Conservation (phyloP, 805 yeast genomes). For the Kregervanrija pseudodelftensis region DNA sequence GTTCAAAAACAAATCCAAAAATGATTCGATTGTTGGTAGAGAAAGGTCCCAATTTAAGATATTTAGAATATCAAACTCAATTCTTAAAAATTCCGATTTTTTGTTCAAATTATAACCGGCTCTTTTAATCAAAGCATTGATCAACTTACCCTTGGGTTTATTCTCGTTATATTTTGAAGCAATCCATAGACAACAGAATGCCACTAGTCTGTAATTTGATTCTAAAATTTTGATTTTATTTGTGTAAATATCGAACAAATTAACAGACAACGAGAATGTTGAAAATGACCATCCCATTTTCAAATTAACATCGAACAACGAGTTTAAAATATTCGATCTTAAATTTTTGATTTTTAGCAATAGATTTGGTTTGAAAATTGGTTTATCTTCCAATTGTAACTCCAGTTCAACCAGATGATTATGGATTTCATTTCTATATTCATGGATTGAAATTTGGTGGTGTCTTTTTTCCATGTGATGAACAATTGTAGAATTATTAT, state of each 20-base stretch:
- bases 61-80: slow-evolving; percentile 63
- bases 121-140: slow-evolving; percentile 24
- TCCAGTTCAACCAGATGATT: slow-evolving; percentile 20
- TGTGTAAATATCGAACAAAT: slow-evolving; percentile 33
- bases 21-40: slow-evolving; percentile 55
- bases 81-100: slow-evolving; percentile 39
- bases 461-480: slow-evolving; percentile 23
- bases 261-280: slow-evolving; percentile 32
- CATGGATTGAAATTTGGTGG: slow-evolving; percentile 21
- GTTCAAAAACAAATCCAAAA: slow-evolving; percentile 47
- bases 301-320: slow-evolving; percentile 25
- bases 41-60: slow-evolving; percentile 59
- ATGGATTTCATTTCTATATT: slow-evolving; percentile 24
- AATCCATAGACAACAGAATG: slow-evolving; percentile 40
- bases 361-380: slow-evolving; percentile 17
- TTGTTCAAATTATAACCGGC: slow-evolving; percentile 23
- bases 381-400: slow-evolving; percentile 24
- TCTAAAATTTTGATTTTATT: slow-evolving; percentile 27
- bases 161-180: slow-evolving; percentile 40
- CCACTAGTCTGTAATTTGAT: slow-evolving; percentile 31
- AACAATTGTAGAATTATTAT: slow-evolving; percentile 8
- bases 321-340: slow-evolving; percentile 22
- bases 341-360: slow-evolving; percentile 9
- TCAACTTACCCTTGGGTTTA: slow-evolving; percentile 42
- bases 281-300: slow-evolving; percentile 25